Conservation (phyloP, 495 filamentous ascomycete species). For the Trichoderma virens region DNA sequence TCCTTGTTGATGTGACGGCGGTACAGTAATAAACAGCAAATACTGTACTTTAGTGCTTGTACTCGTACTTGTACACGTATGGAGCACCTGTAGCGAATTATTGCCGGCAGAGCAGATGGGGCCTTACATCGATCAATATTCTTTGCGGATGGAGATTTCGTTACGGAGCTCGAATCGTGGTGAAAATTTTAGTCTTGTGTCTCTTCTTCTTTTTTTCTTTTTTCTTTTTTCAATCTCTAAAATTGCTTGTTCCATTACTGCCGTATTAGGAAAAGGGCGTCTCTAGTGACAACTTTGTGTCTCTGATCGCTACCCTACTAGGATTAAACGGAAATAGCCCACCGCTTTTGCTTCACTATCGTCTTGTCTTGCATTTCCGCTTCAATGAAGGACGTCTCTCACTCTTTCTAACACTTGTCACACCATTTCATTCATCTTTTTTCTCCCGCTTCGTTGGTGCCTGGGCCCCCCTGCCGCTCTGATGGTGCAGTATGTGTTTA, state of each 20-base stretch:
- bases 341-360: background rate
- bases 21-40: background rate
- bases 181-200: too few species aligned
- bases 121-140: too few species aligned
- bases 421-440: background rate
- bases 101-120: too few species aligned
- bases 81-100: too few species aligned
- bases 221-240: too few species aligned
- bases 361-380: background rate
- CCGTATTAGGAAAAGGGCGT: background rate
- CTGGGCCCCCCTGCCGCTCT: background rate
- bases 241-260: too few species aligned
- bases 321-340: background rate
- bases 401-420: background rate
- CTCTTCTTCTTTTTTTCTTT: too few species aligned
- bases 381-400: background rate
- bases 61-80: too few species aligned
- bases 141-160: too few species aligned
- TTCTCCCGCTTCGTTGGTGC: background rate
- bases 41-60: background rate
- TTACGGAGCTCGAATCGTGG: too few species aligned
- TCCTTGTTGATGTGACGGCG: background rate
- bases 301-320: background rate
- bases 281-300: background rate
- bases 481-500: conserved; percentile 72